These are phyloP conservation scores for Barbatosphaeria neglecta DNA, from an alignment of 495 filamentous ascomycete genomes.

Conservation along the genomic window DNA sequence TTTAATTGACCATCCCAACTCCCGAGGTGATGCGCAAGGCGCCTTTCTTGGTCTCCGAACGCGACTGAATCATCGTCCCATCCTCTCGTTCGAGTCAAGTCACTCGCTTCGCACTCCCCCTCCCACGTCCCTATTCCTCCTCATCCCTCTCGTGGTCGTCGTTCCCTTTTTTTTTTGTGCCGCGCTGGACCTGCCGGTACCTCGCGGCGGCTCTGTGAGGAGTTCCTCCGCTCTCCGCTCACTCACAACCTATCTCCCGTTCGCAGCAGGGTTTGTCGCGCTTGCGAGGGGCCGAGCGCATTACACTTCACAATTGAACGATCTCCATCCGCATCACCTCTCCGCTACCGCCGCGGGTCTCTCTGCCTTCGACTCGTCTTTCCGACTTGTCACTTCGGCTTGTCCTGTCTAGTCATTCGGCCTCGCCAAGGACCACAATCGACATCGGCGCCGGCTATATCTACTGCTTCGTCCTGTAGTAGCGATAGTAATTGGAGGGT, in stretches of 20 bases:
- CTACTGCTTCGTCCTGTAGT: neutral
- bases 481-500: slow-evolving; percentile 4
- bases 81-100: no score
- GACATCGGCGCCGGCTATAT: no score
- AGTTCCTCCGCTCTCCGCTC: neutral
- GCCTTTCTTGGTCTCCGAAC: no score
- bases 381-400: neutral
- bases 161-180: neutral
- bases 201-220: neutral
- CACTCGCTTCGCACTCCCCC: neutral
- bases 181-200: neutral
- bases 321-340: slow-evolving; percentile 2
- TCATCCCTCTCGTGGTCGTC: neutral
- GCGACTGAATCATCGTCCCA: no score
- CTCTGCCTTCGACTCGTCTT: neutral
- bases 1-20: slow-evolving; percentile 1
- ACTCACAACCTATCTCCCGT: neutral
- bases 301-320: neutral
- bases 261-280: slow-evolving; percentile 3
- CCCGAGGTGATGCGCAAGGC: neutral
- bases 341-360: neutral
- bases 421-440: no score
- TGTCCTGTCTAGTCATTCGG: neutral
- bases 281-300: slow-evolving; percentile 4
- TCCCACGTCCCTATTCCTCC: neutral